These are phyloP conservation scores for Ehretia macrophylla DNA, from an alignment of 257 asterid species.

Conservation along the genomic window DNA sequence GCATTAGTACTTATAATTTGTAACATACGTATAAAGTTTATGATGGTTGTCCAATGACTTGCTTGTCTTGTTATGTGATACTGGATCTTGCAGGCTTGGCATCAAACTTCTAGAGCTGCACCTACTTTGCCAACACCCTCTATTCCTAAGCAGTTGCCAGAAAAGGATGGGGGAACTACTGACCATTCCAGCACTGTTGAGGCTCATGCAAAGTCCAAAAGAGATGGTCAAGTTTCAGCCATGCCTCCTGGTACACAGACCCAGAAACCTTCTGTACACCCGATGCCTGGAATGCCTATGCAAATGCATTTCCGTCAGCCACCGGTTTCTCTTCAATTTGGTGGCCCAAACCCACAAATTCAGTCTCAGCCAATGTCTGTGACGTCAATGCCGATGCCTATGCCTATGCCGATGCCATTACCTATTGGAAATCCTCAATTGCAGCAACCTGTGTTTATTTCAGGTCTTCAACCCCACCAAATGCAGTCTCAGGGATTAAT, in stretches of 20 bases:
- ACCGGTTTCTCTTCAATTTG: conserved; percentile 63
- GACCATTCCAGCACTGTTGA: conserved; percentile 48
- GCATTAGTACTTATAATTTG: no score
- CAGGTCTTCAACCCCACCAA: conserved; percentile 71
- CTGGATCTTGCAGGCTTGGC: conserved; percentile 53
- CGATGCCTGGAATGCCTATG: conserved; percentile 52
- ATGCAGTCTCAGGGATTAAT: conserved; percentile 79
- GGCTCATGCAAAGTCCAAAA: conserved; percentile 49
- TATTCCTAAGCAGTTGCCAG: conserved; percentile 45
- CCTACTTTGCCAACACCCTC: conserved; percentile 57
- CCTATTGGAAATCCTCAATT: conserved; percentile 62
- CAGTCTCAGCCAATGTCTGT: conserved; percentile 65
- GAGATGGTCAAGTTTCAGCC: conserved; percentile 53
- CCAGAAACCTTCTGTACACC: conserved; percentile 56
- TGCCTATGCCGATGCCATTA: conserved; percentile 49
- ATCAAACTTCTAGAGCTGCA: conserved; percentile 38
- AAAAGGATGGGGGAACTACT: conserved; percentile 40
- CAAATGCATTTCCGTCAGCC: conserved; percentile 59
- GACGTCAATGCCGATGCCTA: conserved; percentile 57
- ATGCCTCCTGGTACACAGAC: conserved; percentile 45
- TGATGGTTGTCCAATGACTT: no score
- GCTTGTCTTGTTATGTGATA: neutral
- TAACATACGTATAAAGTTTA: no score
- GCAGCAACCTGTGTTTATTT: conserved; percentile 66
- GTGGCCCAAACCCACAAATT: conserved; percentile 74